Evolutionary conservation across 345 rosid genomes (phyloP).

Genomic region (Rhizophora mangle): DNA sequence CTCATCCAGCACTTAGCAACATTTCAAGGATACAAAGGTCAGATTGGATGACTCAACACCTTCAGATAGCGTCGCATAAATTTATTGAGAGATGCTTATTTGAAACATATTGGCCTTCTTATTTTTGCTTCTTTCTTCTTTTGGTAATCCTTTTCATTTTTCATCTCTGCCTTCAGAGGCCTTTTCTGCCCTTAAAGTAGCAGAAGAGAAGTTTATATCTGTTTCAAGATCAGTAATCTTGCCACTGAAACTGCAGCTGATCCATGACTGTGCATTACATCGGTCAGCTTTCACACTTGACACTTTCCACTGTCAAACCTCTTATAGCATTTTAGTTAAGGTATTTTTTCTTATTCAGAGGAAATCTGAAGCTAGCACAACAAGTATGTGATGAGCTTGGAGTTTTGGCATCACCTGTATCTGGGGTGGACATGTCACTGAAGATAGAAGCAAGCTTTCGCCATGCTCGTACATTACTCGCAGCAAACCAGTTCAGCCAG

Average conservation of each 20-base stretch:
- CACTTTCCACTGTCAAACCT: background rate
- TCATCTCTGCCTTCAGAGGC: conserved; percentile 51
- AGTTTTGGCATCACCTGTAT: conserved; percentile 69
- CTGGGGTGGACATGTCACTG: conserved; percentile 86
- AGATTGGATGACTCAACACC: conserved; percentile 25
- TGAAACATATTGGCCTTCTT: background rate
- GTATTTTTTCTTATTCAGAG: conserved; percentile 40
- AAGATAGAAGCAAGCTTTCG: conserved; percentile 90
- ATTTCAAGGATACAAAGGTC: conserved; percentile 89
- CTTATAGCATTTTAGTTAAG: conserved; percentile 1
- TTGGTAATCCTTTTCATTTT: conserved; percentile 11
- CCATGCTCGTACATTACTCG: conserved; percentile 88
- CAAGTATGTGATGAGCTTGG: conserved; percentile 81
- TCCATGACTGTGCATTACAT: conserved; percentile 88
- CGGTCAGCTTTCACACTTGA: conserved; percentile 41
- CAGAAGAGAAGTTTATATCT: conserved; percentile 72
- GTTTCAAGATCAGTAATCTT: conserved; percentile 73
- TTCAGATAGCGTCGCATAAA: conserved; percentile 6
- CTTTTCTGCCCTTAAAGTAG: conserved; percentile 77
- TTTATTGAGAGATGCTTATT: background rate
- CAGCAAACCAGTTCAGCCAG: conserved; percentile 90
- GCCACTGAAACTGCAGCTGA: conserved; percentile 81
- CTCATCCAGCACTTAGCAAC: conserved; percentile 84
- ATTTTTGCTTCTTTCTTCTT: background rate
- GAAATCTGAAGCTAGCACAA: conserved; percentile 81